Evolutionary conservation across 495 filamentous ascomycete genomes (phyloP), one percentile per base, ranked within the genome.

Genomic region (Podospora tetraspora): DNA sequence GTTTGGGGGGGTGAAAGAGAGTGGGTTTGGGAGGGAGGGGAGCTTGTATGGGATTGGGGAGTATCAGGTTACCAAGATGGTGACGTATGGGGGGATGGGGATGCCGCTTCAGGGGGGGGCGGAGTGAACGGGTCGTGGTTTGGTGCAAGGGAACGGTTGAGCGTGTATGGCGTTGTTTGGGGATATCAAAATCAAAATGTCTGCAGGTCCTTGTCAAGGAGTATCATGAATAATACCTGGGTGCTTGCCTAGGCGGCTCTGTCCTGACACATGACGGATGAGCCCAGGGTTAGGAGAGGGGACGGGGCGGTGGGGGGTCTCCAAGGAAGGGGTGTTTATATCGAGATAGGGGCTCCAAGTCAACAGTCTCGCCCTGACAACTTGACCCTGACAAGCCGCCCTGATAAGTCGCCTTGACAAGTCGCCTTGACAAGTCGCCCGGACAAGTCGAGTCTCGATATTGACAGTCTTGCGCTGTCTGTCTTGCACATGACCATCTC

Each of bases 1-100:
- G 66, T 99, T 97, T 76, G 95, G 94, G 22, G 95, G 94, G 67
- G 92, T 99, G 21, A 99, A 99, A 79, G 84, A 92, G 79, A 93
- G 90, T 75, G 94, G 94, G 4, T 97, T 97, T 71, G 94, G 95
- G 22, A 79, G 94, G 37, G 94, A 99, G 80, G 95, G 95, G 37
- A 94, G 90, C 77, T 90, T 90, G 78, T 92, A 96, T 75, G 95
- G 95, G 19, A 90, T 96, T 72, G 91, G 91, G 11, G 95, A 97
- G 80, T 99, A 96, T 78, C 85, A 90, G 74, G 79, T 86, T 63
- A 91, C 90, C 58, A 99, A 99, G 85, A 95, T 87, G 81, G 87
- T 97, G 52, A 95, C 92, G 7, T 86, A 91, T 75, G 93, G 92
- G 10, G 91, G 91, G 1, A 89, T 93, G 84, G 85, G 85, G 60